A percentile compares a stretch with the other conserved stretches of the same genome.
These are phyloP conservation scores for Lepiota venenata DNA, from an alignment of 768 basidiomycete genomes.

Conservation along the genomic window DNA sequence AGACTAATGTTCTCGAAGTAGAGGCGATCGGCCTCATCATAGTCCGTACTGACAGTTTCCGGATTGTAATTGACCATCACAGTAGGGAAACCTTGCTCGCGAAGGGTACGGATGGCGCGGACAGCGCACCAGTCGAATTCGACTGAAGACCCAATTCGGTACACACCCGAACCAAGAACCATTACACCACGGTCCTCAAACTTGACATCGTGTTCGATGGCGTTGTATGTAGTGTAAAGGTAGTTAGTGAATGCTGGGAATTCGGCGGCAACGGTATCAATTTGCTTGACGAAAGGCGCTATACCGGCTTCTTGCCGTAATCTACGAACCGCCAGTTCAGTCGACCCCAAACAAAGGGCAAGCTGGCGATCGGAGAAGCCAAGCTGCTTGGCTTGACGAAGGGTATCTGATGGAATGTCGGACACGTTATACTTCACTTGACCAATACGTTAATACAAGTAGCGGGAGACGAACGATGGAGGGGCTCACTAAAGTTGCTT, in stretches of 20 bases:
- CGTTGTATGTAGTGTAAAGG: constrained; percentile 97
- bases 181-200: constrained; percentile 94
- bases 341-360: constrained; percentile 79
- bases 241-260: constrained; percentile 99
- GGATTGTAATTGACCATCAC: constrained; percentile 99
- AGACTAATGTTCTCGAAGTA: constrained; percentile 99
- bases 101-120: constrained; percentile 91
- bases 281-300: constrained; percentile 94
- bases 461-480: background rate
- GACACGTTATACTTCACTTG: constrained; percentile 63
- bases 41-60: constrained; percentile 98
- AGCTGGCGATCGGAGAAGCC: constrained; percentile 96
- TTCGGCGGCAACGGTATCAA: constrained; percentile 98
- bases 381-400: constrained; percentile 86
- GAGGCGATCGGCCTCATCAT: constrained; percentile 96
- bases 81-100: constrained; percentile 91
- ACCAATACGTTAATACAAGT: background rate
- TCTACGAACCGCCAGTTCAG: constrained; percentile 89
- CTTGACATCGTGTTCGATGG: constrained; percentile 85
- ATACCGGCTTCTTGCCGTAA: constrained; percentile 83
- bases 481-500: constrained; percentile 63
- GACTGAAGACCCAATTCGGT: constrained; percentile 97
- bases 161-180: constrained; percentile 97
- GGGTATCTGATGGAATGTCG: constrained; percentile 54
- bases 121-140: constrained; percentile 99